A percentile compares a stretch with the other conserved stretches of the same genome.
Evolutionary conservation across 768 basidiomycete genomes (phyloP).

Genomic region (Melanogaster broomeanus): DNA sequence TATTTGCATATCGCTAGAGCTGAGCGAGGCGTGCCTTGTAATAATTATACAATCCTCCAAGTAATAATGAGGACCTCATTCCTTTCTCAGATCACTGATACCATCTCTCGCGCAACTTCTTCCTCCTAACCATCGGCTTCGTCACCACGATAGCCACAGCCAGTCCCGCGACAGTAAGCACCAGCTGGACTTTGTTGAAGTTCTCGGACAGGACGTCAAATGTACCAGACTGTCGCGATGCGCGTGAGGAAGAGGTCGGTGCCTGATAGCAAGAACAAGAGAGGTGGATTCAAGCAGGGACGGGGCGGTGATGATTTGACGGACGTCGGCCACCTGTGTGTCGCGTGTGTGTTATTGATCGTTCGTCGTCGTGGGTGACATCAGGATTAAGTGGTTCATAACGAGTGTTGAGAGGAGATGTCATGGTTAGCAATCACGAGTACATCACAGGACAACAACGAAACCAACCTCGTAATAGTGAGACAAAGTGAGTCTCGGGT

Average conservation of each 20-base stretch:
- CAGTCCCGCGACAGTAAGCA: conserved; percentile 77
- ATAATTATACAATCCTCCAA: too few relatives aligned
- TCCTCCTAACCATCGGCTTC: conserved; percentile 77
- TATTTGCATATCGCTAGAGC: too few relatives aligned
- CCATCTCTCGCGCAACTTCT: conserved; percentile 71
- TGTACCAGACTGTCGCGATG: conserved; percentile 80
- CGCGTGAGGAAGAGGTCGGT: conserved; percentile 89
- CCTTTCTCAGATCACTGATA: conserved; percentile 38
- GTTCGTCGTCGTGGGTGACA: background rate
- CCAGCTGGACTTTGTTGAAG: conserved; percentile 92
- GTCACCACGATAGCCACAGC: conserved; percentile 75
- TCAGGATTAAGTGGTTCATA: background rate
- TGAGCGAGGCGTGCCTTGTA: background rate
- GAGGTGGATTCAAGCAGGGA: conserved; percentile 92
- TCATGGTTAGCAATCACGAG: background rate
- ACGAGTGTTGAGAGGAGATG: too few relatives aligned
- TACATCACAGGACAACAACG: conserved; percentile 18
- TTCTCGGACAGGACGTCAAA: conserved; percentile 91
- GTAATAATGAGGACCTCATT: too few relatives aligned
- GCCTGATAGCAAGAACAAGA: conserved; percentile 81
- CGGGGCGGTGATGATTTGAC: conserved; percentile 73
- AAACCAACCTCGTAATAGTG: conserved; percentile 53
- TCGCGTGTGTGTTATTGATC: background rate
- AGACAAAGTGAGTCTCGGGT: conserved; percentile 58
- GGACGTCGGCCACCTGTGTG: conserved; percentile 67